A percentile compares a stretch with the other conserved stretches of the same genome.
phyloP scores from a whole-genome alignment of 1,284 basidiomycete species.

The Rhodotorula glutinis region DNA sequence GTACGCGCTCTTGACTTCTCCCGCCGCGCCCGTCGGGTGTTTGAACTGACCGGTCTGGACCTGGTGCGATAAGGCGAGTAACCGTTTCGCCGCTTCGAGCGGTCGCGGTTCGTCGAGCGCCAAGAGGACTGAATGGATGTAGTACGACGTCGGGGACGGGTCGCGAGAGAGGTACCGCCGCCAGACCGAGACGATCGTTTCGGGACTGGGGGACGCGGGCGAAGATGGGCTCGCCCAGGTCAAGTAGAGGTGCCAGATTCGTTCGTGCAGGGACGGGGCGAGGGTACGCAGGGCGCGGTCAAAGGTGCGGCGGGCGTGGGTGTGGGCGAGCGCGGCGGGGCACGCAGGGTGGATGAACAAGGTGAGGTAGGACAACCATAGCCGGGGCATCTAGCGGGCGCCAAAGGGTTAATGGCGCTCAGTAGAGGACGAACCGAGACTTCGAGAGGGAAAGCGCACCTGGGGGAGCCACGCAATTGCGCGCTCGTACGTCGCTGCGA shows the following conservation, averaged over 20 bases:
- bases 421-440: no score
- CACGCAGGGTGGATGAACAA: constrained; percentile 87
- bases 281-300: constrained; percentile 92
- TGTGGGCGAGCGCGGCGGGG: constrained; percentile 75
- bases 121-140: constrained; percentile 68
- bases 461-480: constrained; percentile 90
- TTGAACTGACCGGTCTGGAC: constrained; percentile 17
- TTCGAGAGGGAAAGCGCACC: constrained; percentile 54
- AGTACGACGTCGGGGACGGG: constrained; percentile 78
- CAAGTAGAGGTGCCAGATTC: constrained; percentile 93
- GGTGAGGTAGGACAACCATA: constrained; percentile 91
- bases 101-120: constrained; percentile 68
- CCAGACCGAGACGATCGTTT: constrained; percentile 81
- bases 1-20: constrained; percentile 92
- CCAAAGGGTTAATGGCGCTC: constrained; percentile 22
- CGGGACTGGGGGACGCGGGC: constrained; percentile 55
- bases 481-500: constrained; percentile 85
- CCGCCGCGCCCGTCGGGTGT: constrained; percentile 68
- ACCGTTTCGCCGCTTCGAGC: constrained; percentile 87
- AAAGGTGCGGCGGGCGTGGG: constrained; percentile 88
- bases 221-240: constrained; percentile 63
- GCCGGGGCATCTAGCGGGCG: constrained; percentile 68
- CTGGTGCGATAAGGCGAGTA: constrained; percentile 72
- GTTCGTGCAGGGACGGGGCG: constrained; percentile 86
- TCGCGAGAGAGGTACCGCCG: constrained; percentile 78